These are phyloP conservation scores for Helenozyma baotianmanensis DNA, from an alignment of 805 yeast genomes.

Conservation along the genomic window DNA sequence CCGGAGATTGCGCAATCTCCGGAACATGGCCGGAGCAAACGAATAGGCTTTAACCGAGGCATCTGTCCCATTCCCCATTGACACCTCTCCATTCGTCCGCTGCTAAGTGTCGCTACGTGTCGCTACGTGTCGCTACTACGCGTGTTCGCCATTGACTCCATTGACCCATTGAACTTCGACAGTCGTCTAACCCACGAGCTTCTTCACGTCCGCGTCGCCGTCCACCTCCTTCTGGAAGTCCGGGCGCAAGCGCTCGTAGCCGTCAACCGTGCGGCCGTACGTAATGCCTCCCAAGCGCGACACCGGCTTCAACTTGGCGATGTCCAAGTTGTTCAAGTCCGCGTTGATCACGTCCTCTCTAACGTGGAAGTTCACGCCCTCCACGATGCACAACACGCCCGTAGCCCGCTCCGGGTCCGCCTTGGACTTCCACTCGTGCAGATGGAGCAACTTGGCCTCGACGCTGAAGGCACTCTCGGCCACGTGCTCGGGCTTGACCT, in stretches of 20 bases:
- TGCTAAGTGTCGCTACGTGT: too few species aligned
- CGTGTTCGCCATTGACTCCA: too few species aligned
- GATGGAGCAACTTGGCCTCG: constrained; percentile 47
- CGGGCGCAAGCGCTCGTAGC: constrained; percentile 46
- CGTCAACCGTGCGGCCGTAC: constrained; percentile 42
- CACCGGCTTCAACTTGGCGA: constrained; percentile 48
- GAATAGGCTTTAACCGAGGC: too few species aligned
- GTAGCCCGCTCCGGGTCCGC: constrained; percentile 27
- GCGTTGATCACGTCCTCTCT: constrained; percentile 50
- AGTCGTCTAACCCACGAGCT: too few species aligned
- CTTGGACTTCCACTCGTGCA: constrained; percentile 43
- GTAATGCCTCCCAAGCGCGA: constrained; percentile 47
- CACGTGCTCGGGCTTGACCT: constrained; percentile 53
- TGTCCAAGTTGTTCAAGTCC: constrained; percentile 36
- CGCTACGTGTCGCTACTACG: too few species aligned
- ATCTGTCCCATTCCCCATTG: too few species aligned
- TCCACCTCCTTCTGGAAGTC: constrained; percentile 21
- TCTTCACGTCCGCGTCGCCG: not conserved
- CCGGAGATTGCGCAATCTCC: too few species aligned
- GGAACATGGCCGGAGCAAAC: too few species aligned
- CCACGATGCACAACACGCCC: constrained; percentile 43
- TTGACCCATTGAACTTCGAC: too few species aligned
- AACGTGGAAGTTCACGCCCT: constrained; percentile 54
- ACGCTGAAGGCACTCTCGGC: constrained; percentile 58
- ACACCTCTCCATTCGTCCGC: too few species aligned